phyloP scores from a whole-genome alignment of 257 asterid species.

The Penstemon newberryi region DNA sequence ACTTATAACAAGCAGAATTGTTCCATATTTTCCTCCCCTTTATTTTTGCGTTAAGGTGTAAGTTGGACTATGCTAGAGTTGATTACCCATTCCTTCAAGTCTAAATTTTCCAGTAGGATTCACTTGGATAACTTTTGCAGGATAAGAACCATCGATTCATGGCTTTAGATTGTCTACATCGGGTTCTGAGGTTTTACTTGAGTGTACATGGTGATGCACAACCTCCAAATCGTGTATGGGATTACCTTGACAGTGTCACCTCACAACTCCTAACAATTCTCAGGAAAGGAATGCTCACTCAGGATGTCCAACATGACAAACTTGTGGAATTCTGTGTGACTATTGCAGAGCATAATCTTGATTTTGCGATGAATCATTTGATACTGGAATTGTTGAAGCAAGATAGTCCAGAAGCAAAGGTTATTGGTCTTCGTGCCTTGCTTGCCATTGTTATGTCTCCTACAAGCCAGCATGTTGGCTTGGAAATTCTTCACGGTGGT shows the following conservation, averaged over 20 bases:
- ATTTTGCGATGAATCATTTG: conserved; percentile 94
- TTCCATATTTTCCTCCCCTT: conserved; percentile 10
- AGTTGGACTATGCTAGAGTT: background rate
- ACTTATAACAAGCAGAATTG: conserved; percentile 15
- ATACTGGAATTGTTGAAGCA: conserved; percentile 93
- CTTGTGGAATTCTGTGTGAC: conserved; percentile 97
- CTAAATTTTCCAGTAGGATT: conserved; percentile 17
- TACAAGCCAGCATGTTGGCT: conserved; percentile 84
- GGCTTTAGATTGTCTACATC: conserved; percentile 98
- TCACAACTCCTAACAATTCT: conserved; percentile 92
- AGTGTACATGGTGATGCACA: conserved; percentile 94
- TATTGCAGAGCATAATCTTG: conserved; percentile 98
- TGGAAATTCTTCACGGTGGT: conserved; percentile 96
- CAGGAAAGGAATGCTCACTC: conserved; percentile 93
- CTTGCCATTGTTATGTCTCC: conserved; percentile 99
- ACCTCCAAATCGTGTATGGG: conserved; percentile 97
- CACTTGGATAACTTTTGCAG: conserved; percentile 46
- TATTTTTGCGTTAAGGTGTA: background rate
- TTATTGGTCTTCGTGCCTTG: conserved; percentile 97
- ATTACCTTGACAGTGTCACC: conserved; percentile 95
- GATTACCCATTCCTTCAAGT: background rate
- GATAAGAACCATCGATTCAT: conserved; percentile 98
- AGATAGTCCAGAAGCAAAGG: conserved; percentile 98
- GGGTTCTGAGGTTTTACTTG: conserved; percentile 90
- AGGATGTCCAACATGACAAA: conserved; percentile 97